Base-by-base conservation (phyloP, 352 stramenopile species). In the Aphanomyces cochlioides region DNA sequence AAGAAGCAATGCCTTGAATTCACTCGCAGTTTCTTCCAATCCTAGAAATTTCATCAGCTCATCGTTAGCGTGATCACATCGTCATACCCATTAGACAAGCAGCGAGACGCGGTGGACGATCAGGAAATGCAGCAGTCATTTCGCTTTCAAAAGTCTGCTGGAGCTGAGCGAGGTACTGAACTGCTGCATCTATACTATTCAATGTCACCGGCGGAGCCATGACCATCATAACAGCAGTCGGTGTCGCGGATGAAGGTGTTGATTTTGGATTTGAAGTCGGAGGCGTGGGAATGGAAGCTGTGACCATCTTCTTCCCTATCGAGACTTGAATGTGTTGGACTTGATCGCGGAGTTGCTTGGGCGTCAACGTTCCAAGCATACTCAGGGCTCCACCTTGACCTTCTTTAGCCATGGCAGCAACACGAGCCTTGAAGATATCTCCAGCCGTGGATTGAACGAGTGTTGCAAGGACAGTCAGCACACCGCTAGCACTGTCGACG, bases 391-490 rank as follows among this genome's bases (percentile, higher is more conserved):
- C 84, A 15, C 92, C 72, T 53, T 85, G 87, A 28, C 88, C 76
- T 47, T 85, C 76, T 45, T 78, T 75, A 0, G 77, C 79, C 83
- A 93, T 92, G 60, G 84, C 82, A 19, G 80, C 83, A 28, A 95
- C 92, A 19, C 88, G 83, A 19, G 72, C 76, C 68, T 86, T 87
- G 84, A 95, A 92, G 19, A 79, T 85, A 66, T 93, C 87, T 45
- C 84, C 84, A 57, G 94, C 71, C 37, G 83, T 80, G 70, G 93
- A 84, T 36, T 86, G 81, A 50, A 95, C 67, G 63, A 93, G 75
- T 10, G 86, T 93, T 72, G 89, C 92, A 69, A 95, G 88, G 76
- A 95, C 85, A 69, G 94, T 95, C 17, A 95, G 77, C 63, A 93
- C 88, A 17, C 86, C 84, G 36, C 86, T 86, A 0, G 84, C 88